Evolutionary conservation across 1,284 basidiomycete species (phyloP).

Genomic region (Cutaneotrichosporon cutaneum): DNA sequence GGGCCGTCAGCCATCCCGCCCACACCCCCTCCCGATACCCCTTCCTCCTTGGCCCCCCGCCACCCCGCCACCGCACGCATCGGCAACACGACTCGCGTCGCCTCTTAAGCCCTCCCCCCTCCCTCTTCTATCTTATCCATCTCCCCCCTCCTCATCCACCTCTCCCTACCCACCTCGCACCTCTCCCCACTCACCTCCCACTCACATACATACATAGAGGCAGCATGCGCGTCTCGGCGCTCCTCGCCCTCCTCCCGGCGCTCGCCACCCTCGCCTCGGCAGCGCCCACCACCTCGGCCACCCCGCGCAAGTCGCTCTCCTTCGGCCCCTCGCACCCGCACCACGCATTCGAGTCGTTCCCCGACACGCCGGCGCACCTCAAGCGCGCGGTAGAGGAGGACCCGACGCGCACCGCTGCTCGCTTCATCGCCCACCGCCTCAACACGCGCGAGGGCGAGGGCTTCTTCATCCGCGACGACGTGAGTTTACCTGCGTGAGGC

Average conservation of each 20-base stretch:
- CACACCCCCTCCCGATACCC: neutral
- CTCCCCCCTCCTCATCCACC: constrained; percentile 1
- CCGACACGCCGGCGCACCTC: constrained; percentile 42
- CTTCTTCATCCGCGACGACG: constrained; percentile 52
- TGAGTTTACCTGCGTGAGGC: constrained; percentile 35
- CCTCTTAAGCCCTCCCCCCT: neutral
- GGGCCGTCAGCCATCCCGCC: neutral
- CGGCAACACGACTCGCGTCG: neutral
- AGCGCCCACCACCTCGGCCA: constrained; percentile 13
- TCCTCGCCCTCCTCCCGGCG: constrained; percentile 48
- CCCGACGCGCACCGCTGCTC: too few species aligned
- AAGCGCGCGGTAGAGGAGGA: constrained; percentile 31
- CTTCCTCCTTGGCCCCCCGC: too few species aligned
- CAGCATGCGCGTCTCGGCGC: constrained; percentile 49
- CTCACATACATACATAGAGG: constrained; percentile 1
- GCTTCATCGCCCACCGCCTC: constrained; percentile 37
- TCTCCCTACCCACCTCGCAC: constrained; percentile 3
- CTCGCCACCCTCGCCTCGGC: constrained; percentile 39
- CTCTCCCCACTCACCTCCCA: neutral
- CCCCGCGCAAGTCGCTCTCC: constrained; percentile 61
- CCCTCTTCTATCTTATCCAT: neutral
- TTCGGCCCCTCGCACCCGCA: constrained; percentile 75
- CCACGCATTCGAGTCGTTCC: constrained; percentile 64
- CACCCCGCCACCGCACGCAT: neutral
- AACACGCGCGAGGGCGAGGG: constrained; percentile 35